Evolutionary conservation across 441 rosid genomes (phyloP).

Genomic region (Capsella rubella): DNA sequence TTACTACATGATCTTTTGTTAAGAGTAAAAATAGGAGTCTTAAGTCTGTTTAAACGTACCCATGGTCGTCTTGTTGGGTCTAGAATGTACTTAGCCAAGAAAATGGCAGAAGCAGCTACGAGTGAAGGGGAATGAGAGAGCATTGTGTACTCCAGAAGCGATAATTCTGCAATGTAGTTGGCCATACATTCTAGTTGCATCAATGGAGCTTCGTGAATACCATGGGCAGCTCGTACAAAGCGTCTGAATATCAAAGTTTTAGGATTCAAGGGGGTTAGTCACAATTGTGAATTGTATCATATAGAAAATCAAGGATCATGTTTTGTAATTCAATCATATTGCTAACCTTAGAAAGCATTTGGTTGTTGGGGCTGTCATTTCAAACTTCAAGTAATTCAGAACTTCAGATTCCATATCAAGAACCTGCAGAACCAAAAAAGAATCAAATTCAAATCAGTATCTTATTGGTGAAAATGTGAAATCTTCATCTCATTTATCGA

Average conservation of each 20-base stretch:
- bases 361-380: conserved; percentile 91
- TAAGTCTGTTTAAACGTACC: conserved; percentile 55
- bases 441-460: conserved; percentile 42
- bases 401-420: conserved; percentile 91
- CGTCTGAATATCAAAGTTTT: conserved; percentile 54
- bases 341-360: conserved; percentile 82
- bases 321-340: neutral
- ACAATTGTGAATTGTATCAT: neutral
- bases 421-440: conserved; percentile 63
- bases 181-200: conserved; percentile 94
- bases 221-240: conserved; percentile 89
- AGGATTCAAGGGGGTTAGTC: neutral
- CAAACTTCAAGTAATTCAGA: conserved; percentile 86
- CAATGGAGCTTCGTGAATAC: conserved; percentile 69
- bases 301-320: neutral
- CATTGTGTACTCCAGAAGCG: conserved; percentile 87
- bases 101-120: conserved; percentile 87
- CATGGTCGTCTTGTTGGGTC: conserved; percentile 77
- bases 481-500: neutral
- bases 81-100: conserved; percentile 81
- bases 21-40: neutral
- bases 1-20: conserved; percentile 1
- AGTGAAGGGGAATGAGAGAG: conserved; percentile 82
- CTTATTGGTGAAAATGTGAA: neutral
- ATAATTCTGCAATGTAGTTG: conserved; percentile 73